These are phyloP conservation scores for Hibiscus tridactylites DNA, from an alignment of 345 rosid genomes.

Conservation along the genomic window DNA sequence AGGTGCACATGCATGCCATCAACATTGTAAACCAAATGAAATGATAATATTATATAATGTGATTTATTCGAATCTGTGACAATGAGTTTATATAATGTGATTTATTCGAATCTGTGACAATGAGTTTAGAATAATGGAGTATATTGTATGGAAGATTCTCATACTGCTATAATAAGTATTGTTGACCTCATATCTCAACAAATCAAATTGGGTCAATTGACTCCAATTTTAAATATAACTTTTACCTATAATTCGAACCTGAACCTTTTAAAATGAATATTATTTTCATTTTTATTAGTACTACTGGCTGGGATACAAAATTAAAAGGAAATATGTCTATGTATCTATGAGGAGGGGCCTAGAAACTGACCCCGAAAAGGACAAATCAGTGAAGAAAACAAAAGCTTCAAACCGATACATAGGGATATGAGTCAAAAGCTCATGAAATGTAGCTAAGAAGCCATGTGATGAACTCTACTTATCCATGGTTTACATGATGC, in stretches of 20 bases:
- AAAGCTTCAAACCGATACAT: not conserved
- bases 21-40: not conserved
- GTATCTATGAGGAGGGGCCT: not conserved
- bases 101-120: not conserved
- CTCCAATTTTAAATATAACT: no score
- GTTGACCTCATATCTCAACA: no score
- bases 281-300: no score
- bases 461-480: not conserved
- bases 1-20: not conserved
- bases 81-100: no score
- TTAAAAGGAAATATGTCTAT: no score
- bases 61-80: not conserved
- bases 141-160: no score
- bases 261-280: no score
- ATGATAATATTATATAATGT: not conserved
- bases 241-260: no score
- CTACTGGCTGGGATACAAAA: no score
- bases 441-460: not conserved
- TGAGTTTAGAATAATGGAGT: no score
- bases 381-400: not conserved
- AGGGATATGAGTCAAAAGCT: not conserved
- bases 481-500: not conserved
- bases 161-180: no score
- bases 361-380: not conserved
- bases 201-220: no score